Percentiles rank a stretch among this genome's conserved stretches.
These are phyloP conservation scores for Suhomyces choctaworum DNA, from an alignment of 1,139 yeast genomes.

Conservation along the genomic window DNA sequence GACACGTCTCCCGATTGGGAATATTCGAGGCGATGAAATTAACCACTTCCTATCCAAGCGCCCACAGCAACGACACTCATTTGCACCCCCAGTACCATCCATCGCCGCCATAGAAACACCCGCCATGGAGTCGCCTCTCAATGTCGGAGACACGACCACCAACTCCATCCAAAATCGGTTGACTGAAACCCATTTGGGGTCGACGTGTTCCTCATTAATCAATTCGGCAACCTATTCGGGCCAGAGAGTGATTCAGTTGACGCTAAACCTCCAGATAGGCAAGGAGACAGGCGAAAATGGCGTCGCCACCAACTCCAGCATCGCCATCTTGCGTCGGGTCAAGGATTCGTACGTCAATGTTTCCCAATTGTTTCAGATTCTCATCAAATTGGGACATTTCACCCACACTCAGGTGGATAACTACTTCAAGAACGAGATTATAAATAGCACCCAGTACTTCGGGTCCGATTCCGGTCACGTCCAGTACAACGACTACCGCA, in stretches of 20 bases:
- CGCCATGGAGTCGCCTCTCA: slow-evolving; percentile 47
- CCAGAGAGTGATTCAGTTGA: slow-evolving; percentile 41
- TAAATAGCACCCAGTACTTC: slow-evolving; percentile 34
- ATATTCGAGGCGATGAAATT: slow-evolving; percentile 6
- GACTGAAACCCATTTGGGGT: slow-evolving; percentile 36
- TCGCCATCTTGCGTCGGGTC: slow-evolving; percentile 40
- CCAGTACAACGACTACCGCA: slow-evolving; percentile 32
- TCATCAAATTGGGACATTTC: slow-evolving; percentile 31
- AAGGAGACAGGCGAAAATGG: slow-evolving; percentile 5
- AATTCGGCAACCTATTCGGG: slow-evolving; percentile 40
- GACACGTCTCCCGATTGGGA: slow-evolving; percentile 14
- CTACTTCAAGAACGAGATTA: slow-evolving; percentile 37
- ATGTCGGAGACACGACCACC: slow-evolving; percentile 47
- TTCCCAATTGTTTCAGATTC: slow-evolving; percentile 39
- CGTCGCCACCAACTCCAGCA: slow-evolving; percentile 7
- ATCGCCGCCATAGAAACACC: background rate
- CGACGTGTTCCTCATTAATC: slow-evolving; percentile 23
- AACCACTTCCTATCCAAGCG: slow-evolving; percentile 3
- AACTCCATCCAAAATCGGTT: slow-evolving; percentile 41
- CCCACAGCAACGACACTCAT: too few species aligned
- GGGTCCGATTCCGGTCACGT: slow-evolving; percentile 17
- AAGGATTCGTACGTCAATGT: slow-evolving; percentile 47
- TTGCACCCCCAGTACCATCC: background rate
- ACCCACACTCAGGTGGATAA: slow-evolving; percentile 28
- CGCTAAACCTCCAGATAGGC: slow-evolving; percentile 20